Evolutionary conservation across 106 monocot species (phyloP).

Genomic region (Platanthera zijinensis): DNA sequence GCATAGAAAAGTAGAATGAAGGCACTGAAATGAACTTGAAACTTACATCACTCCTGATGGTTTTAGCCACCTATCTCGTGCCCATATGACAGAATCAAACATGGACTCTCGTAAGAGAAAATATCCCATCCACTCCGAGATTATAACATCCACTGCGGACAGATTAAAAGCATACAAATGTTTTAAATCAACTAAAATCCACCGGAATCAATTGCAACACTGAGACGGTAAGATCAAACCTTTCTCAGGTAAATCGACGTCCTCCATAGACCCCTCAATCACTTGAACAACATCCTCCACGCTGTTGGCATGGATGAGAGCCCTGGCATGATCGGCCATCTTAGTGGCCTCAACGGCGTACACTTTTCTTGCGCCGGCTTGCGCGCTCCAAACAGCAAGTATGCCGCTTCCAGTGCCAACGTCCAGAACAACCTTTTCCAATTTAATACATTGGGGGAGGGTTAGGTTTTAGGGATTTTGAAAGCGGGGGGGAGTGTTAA

Average conservation of each 20-base stretch:
- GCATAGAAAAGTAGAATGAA: not conserved
- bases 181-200: conserved; percentile 1
- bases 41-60: conserved; percentile 83
- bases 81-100: conserved; percentile 98
- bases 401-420: conserved; percentile 98
- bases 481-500: not conserved
- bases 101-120: conserved; percentile 92
- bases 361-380: conserved; percentile 88
- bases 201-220: not conserved
- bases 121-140: conserved; percentile 99
- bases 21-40: not conserved
- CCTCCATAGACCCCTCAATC: conserved; percentile 90
- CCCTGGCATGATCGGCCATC: conserved; percentile 85
- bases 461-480: not conserved
- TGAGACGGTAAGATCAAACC: conserved; percentile 23
- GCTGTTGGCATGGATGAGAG: conserved; percentile 56
- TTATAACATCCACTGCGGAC: conserved; percentile 84
- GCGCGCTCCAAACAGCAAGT: conserved; percentile 90
- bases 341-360: conserved; percentile 97
- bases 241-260: conserved; percentile 82
- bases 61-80: conserved; percentile 85
- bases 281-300: conserved; percentile 75
- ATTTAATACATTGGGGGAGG: not conserved
- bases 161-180: conserved; percentile 1
- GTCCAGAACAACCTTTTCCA: conserved; percentile 64